These are phyloP conservation scores for Phylloporus scabripes DNA, from an alignment of 768 basidiomycete genomes.

Conservation along the genomic window DNA sequence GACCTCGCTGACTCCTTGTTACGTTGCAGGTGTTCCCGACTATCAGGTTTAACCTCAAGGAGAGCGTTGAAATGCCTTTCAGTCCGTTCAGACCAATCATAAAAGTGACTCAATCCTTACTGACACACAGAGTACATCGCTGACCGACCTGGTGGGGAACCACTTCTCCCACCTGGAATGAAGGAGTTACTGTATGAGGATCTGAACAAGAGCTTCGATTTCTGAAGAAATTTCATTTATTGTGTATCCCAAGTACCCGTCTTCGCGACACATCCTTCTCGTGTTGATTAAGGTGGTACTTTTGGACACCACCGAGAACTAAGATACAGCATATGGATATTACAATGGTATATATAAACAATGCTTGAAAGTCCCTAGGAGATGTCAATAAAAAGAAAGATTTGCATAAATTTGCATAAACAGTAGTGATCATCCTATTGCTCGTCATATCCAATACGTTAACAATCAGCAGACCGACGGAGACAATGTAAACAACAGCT, in stretches of 20 bases:
- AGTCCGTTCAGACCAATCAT: constrained; percentile 41
- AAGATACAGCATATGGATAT: constrained; percentile 23
- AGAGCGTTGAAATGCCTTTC: constrained; percentile 99
- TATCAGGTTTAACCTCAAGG: constrained; percentile 77
- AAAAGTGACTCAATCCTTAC: neutral
- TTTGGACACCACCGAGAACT: constrained; percentile 1
- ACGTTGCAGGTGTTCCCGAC: constrained; percentile 77
- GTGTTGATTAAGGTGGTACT: neutral
- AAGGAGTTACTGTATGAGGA: constrained; percentile 78
- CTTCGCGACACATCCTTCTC: neutral
- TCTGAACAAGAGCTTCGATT: constrained; percentile 78
- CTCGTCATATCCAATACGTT: neutral
- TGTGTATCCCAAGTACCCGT: neutral
- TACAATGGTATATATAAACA: constrained; percentile 19
- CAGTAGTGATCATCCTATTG: neutral
- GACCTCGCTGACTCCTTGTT: too few species aligned
- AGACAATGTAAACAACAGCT: neutral
- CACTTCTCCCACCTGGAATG: constrained; percentile 88
- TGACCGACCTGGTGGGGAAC: constrained; percentile 45
- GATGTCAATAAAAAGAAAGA: neutral
- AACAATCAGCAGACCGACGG: neutral
- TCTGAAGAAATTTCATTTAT: constrained; percentile 4
- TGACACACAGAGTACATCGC: constrained; percentile 44
- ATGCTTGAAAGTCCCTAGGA: constrained; percentile 5
- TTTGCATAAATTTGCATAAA: neutral